Percentiles rank a stretch among this genome's conserved stretches.
These are phyloP conservation scores for Emericellopsis atlantica DNA, from an alignment of 2,329 filamentous ascomycete genomes.

Conservation along the genomic window DNA sequence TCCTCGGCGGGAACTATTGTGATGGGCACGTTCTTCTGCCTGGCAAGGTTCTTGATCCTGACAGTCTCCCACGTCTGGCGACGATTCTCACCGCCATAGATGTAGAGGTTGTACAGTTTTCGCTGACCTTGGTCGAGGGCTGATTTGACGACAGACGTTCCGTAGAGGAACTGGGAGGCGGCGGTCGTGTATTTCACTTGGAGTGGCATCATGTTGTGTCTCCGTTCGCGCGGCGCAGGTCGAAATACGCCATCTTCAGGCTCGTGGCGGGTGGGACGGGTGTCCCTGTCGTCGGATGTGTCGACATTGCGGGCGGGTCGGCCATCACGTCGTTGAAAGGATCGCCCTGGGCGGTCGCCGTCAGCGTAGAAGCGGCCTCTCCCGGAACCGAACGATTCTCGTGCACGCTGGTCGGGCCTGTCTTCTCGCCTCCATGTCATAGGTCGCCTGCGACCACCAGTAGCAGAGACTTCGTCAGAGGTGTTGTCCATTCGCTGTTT, in stretches of 20 bases:
- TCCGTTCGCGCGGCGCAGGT: constrained; percentile 8
- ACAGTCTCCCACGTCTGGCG: constrained; percentile 32
- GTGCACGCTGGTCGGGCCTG: not conserved
- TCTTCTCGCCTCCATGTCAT: not conserved
- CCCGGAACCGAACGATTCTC: not conserved
- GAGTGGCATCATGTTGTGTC: constrained; percentile 20
- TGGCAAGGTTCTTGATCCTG: constrained; percentile 31
- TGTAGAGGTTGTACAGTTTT: constrained; percentile 73
- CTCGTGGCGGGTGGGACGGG: not conserved
- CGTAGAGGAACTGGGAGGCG: constrained; percentile 86
- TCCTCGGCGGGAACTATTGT: constrained; percentile 46
- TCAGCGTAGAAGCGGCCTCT: not conserved
- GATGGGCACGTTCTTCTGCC: constrained; percentile 36
- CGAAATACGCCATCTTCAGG: not conserved
- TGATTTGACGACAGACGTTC: constrained; percentile 66
- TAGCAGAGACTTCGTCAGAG: not conserved
- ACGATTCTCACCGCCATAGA: constrained; percentile 49
- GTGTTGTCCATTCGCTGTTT: not conserved
- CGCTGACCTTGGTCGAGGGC: constrained; percentile 56
- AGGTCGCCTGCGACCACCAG: too few species aligned
- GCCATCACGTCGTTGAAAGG: too few species aligned
- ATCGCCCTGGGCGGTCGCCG: too few species aligned
- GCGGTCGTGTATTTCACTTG: constrained; percentile 57
- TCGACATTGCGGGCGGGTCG: too few species aligned
- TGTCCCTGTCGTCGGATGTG: not conserved